A percentile compares a stretch with the other conserved stretches of the same genome.
Evolutionary conservation across 2,329 filamentous ascomycete species (phyloP).

Genomic region (Aureobasidium sp.): DNA sequence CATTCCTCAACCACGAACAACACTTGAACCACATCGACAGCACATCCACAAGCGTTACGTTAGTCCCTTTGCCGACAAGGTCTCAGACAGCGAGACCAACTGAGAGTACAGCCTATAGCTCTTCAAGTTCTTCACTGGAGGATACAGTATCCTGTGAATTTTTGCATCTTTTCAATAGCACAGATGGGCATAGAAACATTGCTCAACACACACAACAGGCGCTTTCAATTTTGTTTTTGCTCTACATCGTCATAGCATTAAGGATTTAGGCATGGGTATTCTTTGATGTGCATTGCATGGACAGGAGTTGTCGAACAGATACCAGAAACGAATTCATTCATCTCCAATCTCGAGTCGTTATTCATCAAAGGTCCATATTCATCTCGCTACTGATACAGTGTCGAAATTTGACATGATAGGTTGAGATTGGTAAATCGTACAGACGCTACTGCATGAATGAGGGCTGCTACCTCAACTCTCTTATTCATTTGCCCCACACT

Average conservation of each 20-base stretch:
- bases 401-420: not conserved
- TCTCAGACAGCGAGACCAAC: slow-evolving; percentile 5
- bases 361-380: not conserved
- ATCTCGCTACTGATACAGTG: not conserved
- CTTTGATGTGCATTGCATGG: not conserved
- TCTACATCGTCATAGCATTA: not conserved
- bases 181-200: not conserved
- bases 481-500: not conserved
- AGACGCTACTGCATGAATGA: not conserved
- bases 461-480: too few species aligned
- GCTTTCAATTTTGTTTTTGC: not conserved
- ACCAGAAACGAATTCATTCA: not conserved
- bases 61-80: slow-evolving; percentile 6
- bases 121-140: not conserved
- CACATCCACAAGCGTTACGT: slow-evolving; percentile 11
- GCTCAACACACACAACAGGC: not conserved
- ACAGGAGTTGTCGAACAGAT: not conserved
- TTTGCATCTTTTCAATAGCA: not conserved
- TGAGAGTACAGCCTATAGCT: not conserved
- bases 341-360: not conserved
- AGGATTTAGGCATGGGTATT: not conserved
- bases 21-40: slow-evolving; percentile 10
- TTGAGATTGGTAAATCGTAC: not conserved
- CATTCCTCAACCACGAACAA: slow-evolving; percentile 4
- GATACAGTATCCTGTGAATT: not conserved